Base-by-base conservation (phyloP, 2,329 filamentous ascomycete species). In the Fusarium neocosmosporiellum region DNA sequence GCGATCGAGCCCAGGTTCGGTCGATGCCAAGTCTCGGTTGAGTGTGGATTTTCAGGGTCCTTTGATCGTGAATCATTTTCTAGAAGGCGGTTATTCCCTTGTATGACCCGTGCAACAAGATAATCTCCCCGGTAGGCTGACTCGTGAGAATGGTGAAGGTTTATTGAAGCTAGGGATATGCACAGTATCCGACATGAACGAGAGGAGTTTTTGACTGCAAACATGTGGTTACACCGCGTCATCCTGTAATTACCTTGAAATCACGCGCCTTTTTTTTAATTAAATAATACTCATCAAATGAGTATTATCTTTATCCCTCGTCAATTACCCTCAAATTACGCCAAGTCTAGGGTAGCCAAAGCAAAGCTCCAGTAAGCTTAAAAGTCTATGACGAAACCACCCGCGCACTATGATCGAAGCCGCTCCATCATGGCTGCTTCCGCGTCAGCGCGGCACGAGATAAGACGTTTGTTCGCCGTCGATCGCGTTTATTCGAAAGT, bases 341-440 rank as follows among this genome's bases (percentile, higher is more conserved):
- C 24, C 16, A 13, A 13, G 16, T 70, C 4, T 58, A 70, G 63
- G 67, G 67, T 70, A 71, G 18, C 36, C 16, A 29, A 16, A 46
- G 11, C 16, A 48, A 16, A 53, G 9, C 53, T 29, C 18, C 22
- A 39, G 36, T 60, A 70, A 54, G 65, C 65, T 66, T 70, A 67
- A 66, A 36, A 33, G 18, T 74, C 69, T 63, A 74, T 74, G 71
- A 74, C 71, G 71, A 48, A 22, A 11, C 6, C 31, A 34, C 29
- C 20, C 50, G n/a, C n/a, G 4, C 50, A 54, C 31, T 22, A 33
- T 31, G 50, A 54, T 54, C 46, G 46, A 50, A 46, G 22, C 43
- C 43, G 43, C 11, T 34, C 50, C 50, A 34, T 34, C n/a, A 34
- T 54, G 29, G 50, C 50, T 34, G 50, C 31, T 54, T 36, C 62